These are phyloP conservation scores for Fomitopsis palustris DNA, from an alignment of 1,284 basidiomycete genomes.

Conservation along the genomic window DNA sequence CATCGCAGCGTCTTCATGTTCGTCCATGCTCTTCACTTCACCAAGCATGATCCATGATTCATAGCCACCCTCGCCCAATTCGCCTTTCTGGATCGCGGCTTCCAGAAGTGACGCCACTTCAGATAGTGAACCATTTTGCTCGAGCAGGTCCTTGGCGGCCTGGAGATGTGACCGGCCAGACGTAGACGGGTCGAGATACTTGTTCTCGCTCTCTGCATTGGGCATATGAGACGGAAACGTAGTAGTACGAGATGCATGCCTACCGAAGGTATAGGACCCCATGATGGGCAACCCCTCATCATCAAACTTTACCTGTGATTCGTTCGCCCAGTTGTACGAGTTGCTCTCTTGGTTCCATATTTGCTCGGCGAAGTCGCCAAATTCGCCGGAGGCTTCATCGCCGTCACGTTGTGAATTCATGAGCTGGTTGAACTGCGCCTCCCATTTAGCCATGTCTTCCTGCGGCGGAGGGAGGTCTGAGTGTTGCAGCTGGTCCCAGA, in stretches of 20 bases:
- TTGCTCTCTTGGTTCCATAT: constrained; percentile 58
- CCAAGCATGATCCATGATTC: constrained; percentile 95
- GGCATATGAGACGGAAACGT: background rate
- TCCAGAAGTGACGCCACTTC: constrained; percentile 85
- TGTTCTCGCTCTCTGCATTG: constrained; percentile 61
- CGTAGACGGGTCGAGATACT: constrained; percentile 52
- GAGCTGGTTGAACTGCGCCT: constrained; percentile 82
- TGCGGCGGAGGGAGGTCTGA: constrained; percentile 53
- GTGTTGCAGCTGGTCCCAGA: constrained; percentile 56
- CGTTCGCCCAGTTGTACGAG: constrained; percentile 33
- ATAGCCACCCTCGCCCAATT: constrained; percentile 76
- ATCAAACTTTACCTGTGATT: constrained; percentile 48
- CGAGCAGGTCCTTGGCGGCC: constrained; percentile 71
- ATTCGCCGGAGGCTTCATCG: constrained; percentile 45
- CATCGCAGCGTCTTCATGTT: constrained; percentile 81
- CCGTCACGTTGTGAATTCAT: constrained; percentile 68
- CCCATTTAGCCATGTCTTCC: constrained; percentile 82
- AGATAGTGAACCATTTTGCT: constrained; percentile 78
- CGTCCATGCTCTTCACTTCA: constrained; percentile 95
- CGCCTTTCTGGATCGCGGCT: constrained; percentile 80
- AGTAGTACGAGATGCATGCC: constrained; percentile 18
- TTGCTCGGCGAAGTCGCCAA: constrained; percentile 54
- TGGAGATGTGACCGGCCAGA: constrained; percentile 57
- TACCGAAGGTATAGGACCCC: constrained; percentile 74
- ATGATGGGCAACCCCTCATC: constrained; percentile 72